These are phyloP conservation scores for Diplocarpon mali DNA, from an alignment of 2,329 filamentous ascomycete species.

Conservation along the genomic window DNA sequence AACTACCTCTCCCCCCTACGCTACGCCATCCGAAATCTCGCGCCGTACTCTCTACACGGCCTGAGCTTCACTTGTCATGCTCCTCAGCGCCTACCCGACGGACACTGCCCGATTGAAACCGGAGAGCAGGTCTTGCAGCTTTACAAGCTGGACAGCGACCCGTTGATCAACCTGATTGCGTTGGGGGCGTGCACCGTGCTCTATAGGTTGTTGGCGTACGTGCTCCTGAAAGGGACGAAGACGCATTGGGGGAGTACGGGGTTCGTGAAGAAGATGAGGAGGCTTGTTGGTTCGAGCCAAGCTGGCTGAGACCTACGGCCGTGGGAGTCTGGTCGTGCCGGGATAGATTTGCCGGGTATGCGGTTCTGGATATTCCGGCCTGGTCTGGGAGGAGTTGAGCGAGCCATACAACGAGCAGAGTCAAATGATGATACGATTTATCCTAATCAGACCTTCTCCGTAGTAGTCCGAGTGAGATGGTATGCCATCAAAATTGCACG, in stretches of 20 bases:
- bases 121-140: slow-evolving; percentile 50
- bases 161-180: slow-evolving; percentile 4
- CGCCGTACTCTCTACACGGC: slow-evolving; percentile 50
- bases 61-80: slow-evolving; percentile 54
- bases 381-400: too few species aligned
- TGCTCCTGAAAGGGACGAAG: slow-evolving; percentile 1
- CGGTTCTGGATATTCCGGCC: too few species aligned
- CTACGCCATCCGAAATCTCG: slow-evolving; percentile 56
- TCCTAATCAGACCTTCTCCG: too few species aligned
- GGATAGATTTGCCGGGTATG: too few species aligned
- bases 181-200: slow-evolving; percentile 4
- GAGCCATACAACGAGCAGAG: too few species aligned
- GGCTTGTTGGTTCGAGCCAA: background rate
- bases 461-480: too few species aligned
- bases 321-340: too few species aligned
- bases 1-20: slow-evolving; percentile 65
- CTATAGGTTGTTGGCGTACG: slow-evolving; percentile 7
- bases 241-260: slow-evolving; percentile 6
- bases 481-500: too few species aligned
- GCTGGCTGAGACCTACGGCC: too few species aligned
- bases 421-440: too few species aligned
- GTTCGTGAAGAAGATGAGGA: background rate
- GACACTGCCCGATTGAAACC: slow-evolving; percentile 51
- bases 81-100: slow-evolving; percentile 46
- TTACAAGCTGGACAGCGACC: slow-evolving; percentile 5